Conservation (phyloP, 257 asterid species). For the Leptodermis oblonga region DNA sequence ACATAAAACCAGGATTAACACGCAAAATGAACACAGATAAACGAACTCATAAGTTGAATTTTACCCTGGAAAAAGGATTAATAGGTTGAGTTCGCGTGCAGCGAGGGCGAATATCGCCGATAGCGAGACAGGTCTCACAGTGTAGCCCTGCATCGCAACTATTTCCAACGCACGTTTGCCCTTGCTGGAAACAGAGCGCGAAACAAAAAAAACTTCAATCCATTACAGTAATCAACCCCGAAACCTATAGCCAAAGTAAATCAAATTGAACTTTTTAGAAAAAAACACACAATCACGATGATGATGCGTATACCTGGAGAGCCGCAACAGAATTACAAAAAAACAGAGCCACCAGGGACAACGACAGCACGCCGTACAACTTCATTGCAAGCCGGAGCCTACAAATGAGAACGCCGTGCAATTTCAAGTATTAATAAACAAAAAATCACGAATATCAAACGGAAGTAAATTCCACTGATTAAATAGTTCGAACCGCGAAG, state of each 20-base stretch:
- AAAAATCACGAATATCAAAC: neutral
- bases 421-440: neutral
- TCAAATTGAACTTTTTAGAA: no score
- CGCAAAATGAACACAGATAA: neutral
- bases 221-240: neutral
- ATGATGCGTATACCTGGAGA: constrained; percentile 38
- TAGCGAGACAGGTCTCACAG: constrained; percentile 79
- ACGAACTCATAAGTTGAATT: neutral
- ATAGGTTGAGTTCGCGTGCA: constrained; percentile 75
- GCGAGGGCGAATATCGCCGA: constrained; percentile 63
- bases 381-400: constrained; percentile 32
- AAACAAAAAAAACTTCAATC: neutral
- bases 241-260: neutral
- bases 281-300: neutral
- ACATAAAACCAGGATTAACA: neutral
- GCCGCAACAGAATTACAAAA: constrained; percentile 41
- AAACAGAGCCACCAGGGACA: constrained; percentile 40
- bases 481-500: neutral
- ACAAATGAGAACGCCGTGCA: neutral
- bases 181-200: constrained; percentile 38
- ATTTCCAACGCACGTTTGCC: constrained; percentile 52
- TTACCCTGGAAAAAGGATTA: constrained; percentile 71
- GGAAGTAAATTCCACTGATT: neutral
- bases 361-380: constrained; percentile 28
- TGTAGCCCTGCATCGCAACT: constrained; percentile 69